phyloP scores from a whole-genome alignment of 2,329 filamentous ascomycete genomes.

The Sclerotinia spermophila region DNA sequence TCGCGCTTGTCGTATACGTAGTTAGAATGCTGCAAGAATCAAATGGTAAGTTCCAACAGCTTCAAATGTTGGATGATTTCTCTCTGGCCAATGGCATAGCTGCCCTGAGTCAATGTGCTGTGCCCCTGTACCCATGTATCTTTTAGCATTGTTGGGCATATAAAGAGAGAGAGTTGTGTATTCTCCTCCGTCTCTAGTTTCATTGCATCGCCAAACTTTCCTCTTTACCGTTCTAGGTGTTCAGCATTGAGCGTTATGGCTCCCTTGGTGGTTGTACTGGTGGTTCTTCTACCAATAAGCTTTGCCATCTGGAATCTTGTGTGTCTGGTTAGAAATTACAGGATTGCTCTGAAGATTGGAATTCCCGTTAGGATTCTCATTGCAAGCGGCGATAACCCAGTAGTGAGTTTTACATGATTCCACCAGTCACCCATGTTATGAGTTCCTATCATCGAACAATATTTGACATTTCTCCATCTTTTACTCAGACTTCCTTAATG shows the following conservation, averaged over 20 bases:
- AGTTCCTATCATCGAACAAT: background rate
- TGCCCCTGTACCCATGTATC: background rate
- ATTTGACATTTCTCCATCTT: background rate
- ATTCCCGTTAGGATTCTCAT: background rate
- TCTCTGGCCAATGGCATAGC: background rate
- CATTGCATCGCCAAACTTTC: background rate
- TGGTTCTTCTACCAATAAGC: background rate
- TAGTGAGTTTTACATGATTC: background rate
- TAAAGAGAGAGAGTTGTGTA: background rate
- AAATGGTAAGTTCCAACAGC: background rate
- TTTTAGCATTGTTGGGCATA: background rate
- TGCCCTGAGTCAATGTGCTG: background rate
- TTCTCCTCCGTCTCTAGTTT: background rate
- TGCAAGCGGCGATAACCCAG: conserved; percentile 14
- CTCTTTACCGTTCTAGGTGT: background rate
- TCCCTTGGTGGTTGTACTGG: background rate
- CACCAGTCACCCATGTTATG: background rate
- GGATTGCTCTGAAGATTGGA: background rate
- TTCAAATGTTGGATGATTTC: background rate
- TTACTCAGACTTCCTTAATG: background rate
- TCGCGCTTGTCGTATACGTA: background rate
- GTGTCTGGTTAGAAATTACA: background rate
- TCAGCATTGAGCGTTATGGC: background rate
- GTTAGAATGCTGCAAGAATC: background rate
- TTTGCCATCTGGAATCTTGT: conserved; percentile 1